phyloP scores from a whole-genome alignment of 768 basidiomycete genomes.

The Dictyophora rubrovolvata region DNA sequence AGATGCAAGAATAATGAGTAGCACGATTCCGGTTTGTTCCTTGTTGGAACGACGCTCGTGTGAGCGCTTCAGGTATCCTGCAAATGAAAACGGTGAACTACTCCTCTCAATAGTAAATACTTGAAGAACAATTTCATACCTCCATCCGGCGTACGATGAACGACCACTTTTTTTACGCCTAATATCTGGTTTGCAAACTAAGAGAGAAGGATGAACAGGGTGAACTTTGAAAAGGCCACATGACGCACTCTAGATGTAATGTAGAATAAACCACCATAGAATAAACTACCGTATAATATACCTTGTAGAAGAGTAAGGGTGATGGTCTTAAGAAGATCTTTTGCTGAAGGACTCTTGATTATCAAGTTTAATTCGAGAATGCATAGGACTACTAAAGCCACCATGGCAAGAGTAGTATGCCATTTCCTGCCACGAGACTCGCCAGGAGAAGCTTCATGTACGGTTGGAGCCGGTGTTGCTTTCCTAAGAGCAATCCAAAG shows the following conservation, averaged over 20 bases:
- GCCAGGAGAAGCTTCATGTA: background rate
- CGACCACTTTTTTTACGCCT: background rate
- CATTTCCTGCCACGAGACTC: background rate
- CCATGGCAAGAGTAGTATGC: background rate
- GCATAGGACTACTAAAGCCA: background rate
- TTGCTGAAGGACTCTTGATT: background rate
- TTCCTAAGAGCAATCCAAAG: background rate
- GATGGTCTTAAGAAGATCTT: background rate
- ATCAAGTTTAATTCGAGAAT: background rate
- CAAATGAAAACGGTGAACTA: too few relatives aligned
- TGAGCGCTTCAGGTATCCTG: too few relatives aligned
- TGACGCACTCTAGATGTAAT: background rate
- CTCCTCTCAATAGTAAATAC: too few relatives aligned
- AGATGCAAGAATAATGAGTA: too few relatives aligned
- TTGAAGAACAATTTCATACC: background rate
- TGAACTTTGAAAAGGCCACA: background rate
- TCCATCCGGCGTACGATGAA: background rate
- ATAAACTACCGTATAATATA: background rate
- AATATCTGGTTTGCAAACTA: background rate
- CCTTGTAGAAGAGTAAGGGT: background rate
- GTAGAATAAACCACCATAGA: background rate
- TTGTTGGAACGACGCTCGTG: too few relatives aligned
- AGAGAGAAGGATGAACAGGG: background rate
- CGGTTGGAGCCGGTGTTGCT: background rate
- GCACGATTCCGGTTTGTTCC: too few relatives aligned